Conservation (phyloP, 345 rosid genomes). For the Lepidium aucheri region DNA sequence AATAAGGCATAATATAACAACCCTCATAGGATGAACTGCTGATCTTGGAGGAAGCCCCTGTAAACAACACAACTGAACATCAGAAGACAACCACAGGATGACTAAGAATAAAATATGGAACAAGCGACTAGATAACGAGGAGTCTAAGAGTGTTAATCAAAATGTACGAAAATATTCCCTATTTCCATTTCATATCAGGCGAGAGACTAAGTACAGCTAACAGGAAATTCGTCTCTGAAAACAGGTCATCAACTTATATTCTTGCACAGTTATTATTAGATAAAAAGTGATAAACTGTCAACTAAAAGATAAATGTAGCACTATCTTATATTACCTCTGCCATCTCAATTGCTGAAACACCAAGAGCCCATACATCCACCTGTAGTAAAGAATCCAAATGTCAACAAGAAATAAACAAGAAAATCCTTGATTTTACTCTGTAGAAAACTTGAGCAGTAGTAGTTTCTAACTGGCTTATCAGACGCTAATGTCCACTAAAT, state of each 20-base stretch:
- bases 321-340: constrained; percentile 67
- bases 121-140: not conserved
- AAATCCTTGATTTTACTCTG: not conserved
- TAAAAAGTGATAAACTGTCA: not conserved
- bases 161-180: not conserved
- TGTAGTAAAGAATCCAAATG: constrained; percentile 25
- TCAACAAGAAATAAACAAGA: not conserved
- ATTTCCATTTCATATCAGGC: not conserved
- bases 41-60: constrained; percentile 99
- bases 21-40: constrained; percentile 99
- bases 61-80: constrained; percentile 1
- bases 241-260: not conserved
- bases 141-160: not conserved
- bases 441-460: not conserved
- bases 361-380: constrained; percentile 99
- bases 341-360: constrained; percentile 99
- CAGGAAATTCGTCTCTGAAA: not conserved
- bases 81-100: not conserved
- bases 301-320: not conserved
- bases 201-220: not conserved
- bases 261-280: not conserved
- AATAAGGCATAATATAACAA: constrained; percentile 38
- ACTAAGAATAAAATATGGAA: constrained; percentile 1
- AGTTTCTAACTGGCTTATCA: constrained; percentile 6
- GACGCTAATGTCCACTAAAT: not conserved